A percentile compares a stretch with the other conserved stretches of the same genome.
Conservation (phyloP, 345 rosid genomes). For the Hibiscus syriacus region DNA sequence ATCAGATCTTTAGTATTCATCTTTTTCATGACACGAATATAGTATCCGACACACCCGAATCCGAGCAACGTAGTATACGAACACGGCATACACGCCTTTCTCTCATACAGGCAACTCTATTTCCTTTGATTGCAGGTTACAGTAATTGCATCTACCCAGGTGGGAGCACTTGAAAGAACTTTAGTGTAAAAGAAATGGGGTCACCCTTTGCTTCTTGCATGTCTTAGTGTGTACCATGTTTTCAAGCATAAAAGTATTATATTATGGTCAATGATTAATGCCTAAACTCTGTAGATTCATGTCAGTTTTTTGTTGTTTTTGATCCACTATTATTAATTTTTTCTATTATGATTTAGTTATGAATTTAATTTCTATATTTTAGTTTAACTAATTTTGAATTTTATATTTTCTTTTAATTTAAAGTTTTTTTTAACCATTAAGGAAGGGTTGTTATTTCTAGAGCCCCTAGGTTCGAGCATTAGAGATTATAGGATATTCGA, state of each 20-base stretch:
- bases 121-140: conserved; percentile 37
- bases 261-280: not conserved
- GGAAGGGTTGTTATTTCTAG: too few species aligned
- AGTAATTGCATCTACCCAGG: conserved; percentile 51
- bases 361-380: too few species aligned
- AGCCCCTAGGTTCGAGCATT: too few species aligned
- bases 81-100: not conserved
- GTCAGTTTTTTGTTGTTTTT: too few species aligned
- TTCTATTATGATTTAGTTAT: too few species aligned
- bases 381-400: too few species aligned
- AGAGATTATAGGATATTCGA: too few species aligned
- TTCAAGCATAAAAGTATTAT: not conserved
- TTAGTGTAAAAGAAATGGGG: not conserved
- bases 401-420: too few species aligned
- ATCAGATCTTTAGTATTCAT: not conserved
- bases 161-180: conserved; percentile 32
- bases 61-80: not conserved
- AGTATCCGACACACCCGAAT: too few species aligned
- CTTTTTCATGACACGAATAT: not conserved
- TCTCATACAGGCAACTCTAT: not conserved
- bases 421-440: too few species aligned
- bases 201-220: not conserved
- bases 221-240: not conserved
- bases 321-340: too few species aligned
- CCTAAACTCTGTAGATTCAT: not conserved